Conservation (phyloP, 2,329 filamentous ascomycete genomes). For the Cladosporium sp. region DNA sequence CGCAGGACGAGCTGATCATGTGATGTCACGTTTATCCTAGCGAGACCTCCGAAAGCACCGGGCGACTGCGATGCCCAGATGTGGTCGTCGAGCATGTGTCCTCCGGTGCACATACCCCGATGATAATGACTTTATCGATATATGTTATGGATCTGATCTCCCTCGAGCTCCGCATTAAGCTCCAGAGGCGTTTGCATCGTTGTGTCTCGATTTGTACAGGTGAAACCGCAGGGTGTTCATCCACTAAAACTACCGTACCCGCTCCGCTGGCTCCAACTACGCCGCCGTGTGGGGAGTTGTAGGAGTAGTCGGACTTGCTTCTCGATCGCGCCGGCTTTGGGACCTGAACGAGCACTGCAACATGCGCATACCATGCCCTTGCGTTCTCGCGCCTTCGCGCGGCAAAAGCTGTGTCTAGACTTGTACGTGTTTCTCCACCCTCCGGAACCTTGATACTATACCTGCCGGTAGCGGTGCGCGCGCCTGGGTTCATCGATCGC, state of each 20-base stretch:
- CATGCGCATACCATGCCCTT: constrained; percentile 21
- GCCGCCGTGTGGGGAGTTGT: not conserved
- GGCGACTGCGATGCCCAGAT: not conserved
- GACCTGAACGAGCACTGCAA: constrained; percentile 12
- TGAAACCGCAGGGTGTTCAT: not conserved
- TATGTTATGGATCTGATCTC: not conserved
- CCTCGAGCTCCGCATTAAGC: not conserved
- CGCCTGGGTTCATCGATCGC: not conserved
- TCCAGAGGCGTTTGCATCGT: not conserved
- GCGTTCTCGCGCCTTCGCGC: constrained; percentile 54
- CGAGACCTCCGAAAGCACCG: not conserved
- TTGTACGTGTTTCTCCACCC: constrained; percentile 60
- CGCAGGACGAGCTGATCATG: constrained; percentile 5
- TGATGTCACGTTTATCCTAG: constrained; percentile 11
- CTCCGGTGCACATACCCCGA: not conserved
- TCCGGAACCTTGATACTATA: not conserved
- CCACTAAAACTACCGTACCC: not conserved
- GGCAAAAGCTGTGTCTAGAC: constrained; percentile 77
- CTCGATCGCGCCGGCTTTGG: not conserved
- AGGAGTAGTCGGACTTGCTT: not conserved
- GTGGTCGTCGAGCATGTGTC: not conserved
- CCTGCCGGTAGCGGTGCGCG: not conserved
- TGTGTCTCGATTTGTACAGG: not conserved
- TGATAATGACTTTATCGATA: not conserved
- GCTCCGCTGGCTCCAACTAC: constrained; percentile 2